Percentiles rank a stretch among this genome's conserved stretches.
Conservation (phyloP, 495 filamentous ascomycete genomes). For the Neurospora sp. region DNA sequence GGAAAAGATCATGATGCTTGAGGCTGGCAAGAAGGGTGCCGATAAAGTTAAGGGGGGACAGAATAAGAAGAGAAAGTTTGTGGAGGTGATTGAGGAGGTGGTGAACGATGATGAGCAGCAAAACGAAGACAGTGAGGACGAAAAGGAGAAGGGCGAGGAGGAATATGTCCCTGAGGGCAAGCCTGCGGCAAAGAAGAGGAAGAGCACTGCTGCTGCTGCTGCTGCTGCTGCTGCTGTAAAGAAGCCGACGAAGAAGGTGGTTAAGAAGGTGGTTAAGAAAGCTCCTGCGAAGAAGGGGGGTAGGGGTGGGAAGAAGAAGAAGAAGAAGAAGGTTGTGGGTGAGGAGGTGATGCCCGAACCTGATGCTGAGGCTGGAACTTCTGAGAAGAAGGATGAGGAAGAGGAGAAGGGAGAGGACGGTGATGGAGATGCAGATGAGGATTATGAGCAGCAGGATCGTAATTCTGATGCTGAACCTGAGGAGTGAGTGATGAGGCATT, state of each 20-base stretch:
- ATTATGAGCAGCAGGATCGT: not conserved
- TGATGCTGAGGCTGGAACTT: not conserved
- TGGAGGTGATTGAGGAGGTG: not conserved
- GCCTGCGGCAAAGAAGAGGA: not conserved
- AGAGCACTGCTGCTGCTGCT: too few species aligned
- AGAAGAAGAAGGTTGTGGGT: not conserved
- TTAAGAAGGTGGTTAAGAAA: not conserved
- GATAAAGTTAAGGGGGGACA: not conserved
- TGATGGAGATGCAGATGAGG: not conserved
- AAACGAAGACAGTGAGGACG: not conserved
- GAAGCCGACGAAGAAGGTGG: not conserved
- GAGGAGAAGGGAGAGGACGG: not conserved
- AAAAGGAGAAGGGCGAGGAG: not conserved
- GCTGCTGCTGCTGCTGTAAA: too few species aligned
- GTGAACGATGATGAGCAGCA: not conserved
- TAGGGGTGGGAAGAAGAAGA: not conserved
- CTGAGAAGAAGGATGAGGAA: not conserved
- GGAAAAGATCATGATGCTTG: not conserved
- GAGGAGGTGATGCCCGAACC: not conserved
- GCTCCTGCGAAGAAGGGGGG: not conserved
- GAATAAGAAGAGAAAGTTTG: not conserved
- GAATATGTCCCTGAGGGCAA: not conserved
- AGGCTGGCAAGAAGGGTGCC: not conserved
- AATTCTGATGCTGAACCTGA: not conserved
- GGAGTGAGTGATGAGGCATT: not conserved